Conservation (phyloP, 192 early-diverging fungal species). For the Umbelopsis isabellina region DNA sequence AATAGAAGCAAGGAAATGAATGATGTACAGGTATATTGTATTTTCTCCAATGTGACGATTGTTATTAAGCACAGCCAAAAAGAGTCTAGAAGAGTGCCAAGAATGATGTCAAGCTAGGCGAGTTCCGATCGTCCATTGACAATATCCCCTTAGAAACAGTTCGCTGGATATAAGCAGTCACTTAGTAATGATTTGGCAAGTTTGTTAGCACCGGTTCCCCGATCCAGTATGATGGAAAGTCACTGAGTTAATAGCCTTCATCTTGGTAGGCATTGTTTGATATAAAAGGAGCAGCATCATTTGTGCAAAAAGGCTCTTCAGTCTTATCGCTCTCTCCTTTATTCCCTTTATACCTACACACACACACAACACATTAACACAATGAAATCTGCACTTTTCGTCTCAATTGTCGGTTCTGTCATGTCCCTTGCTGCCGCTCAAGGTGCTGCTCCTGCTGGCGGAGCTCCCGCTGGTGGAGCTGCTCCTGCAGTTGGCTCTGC, state of each 20-base stretch:
- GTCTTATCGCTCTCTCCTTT: not conserved
- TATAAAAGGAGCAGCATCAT: not conserved
- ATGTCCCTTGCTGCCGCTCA: conserved; percentile 18
- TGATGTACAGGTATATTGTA: no score
- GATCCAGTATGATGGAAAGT: conserved; percentile 9
- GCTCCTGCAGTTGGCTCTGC: not conserved
- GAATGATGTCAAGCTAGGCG: no score
- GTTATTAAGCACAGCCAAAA: no score
- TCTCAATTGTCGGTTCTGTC: conserved; percentile 10
- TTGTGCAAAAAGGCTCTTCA: not conserved
- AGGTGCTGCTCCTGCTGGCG: conserved; percentile 2
- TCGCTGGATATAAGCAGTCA: no score
- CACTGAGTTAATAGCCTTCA: not conserved
- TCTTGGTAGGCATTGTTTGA: not conserved
- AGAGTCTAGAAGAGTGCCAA: no score
- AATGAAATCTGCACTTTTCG: conserved; percentile 21
- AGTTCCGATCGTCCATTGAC: no score
- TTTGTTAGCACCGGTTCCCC: conserved; percentile 1
- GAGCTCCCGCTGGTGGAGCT: not conserved
- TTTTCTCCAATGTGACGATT: no score
- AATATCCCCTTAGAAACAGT: no score
- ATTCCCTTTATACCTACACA: not conserved
- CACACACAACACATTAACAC: not conserved
- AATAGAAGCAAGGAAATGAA: no score
- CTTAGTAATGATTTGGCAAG: no score